Percentiles rank a stretch among this genome's conserved stretches.
These are phyloP conservation scores for Beverwykella pulmonaria DNA, from an alignment of 495 filamentous ascomycete genomes.

Conservation along the genomic window DNA sequence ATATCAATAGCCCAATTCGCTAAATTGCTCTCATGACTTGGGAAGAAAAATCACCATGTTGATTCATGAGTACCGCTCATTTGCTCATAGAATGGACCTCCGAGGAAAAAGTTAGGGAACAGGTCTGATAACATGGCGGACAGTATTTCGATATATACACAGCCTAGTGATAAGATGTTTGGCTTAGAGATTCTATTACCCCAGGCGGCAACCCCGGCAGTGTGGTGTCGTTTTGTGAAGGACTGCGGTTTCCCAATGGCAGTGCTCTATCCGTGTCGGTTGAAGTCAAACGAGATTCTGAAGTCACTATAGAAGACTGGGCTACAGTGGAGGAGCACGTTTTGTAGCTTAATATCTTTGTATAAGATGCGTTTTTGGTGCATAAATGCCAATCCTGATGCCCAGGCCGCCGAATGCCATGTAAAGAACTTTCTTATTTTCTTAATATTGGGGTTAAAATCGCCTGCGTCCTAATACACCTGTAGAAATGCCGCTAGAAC, in stretches of 20 bases:
- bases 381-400: slow-evolving; percentile 17
- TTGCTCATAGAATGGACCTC: neutral
- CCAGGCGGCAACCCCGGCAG: slow-evolving; percentile 20
- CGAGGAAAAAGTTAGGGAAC: neutral
- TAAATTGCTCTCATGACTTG: no score
- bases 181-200: slow-evolving; percentile 1
- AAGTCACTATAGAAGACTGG: slow-evolving; percentile 26
- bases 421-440: neutral
- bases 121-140: neutral
- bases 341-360: slow-evolving; percentile 32
- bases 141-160: slow-evolving; percentile 25
- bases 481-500: slow-evolving; percentile 23
- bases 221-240: slow-evolving; percentile 15
- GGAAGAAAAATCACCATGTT: no score
- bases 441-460: neutral
- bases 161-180: slow-evolving; percentile 31
- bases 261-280: neutral
- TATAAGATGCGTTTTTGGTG: slow-evolving; percentile 24
- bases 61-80: no score
- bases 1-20: no score
- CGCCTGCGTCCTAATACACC: neutral
- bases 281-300: slow-evolving; percentile 16
- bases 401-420: slow-evolving; percentile 25
- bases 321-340: slow-evolving; percentile 20
- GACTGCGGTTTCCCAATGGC: slow-evolving; percentile 4